Percentiles rank a stretch among this genome's conserved stretches.
Evolutionary conservation across 345 rosid genomes (phyloP).

Genomic region (Dimocarpus longan): DNA sequence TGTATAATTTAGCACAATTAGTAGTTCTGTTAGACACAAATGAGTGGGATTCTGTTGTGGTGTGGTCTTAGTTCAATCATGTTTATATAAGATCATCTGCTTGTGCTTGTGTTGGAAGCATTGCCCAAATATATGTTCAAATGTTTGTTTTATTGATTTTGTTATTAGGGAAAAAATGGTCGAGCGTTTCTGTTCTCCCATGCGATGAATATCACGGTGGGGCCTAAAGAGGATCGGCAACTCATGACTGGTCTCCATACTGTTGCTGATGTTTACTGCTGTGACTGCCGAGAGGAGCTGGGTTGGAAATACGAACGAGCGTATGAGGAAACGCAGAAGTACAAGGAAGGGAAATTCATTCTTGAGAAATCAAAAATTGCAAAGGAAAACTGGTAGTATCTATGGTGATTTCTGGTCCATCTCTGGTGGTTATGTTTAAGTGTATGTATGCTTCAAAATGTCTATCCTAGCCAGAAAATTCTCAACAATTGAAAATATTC

Average conservation of each 20-base stretch:
- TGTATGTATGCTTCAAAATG: slow-evolving; percentile 10
- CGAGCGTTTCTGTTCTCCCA: slow-evolving; percentile 47
- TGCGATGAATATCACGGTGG: slow-evolving; percentile 38
- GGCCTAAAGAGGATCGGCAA: slow-evolving; percentile 44
- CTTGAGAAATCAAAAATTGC: slow-evolving; percentile 43
- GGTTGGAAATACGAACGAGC: slow-evolving; percentile 52
- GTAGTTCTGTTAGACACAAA: not conserved
- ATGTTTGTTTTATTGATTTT: not conserved
- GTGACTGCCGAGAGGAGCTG: slow-evolving; percentile 37
- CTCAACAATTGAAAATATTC: slow-evolving; percentile 8
- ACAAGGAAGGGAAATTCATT: slow-evolving; percentile 49
- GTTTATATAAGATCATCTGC: not conserved
- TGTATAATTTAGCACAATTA: not conserved
- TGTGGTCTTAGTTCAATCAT: not conserved
- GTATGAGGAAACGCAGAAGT: slow-evolving; percentile 43
- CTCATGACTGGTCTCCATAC: slow-evolving; percentile 48
- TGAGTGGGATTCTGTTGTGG: not conserved
- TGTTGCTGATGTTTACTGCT: slow-evolving; percentile 39
- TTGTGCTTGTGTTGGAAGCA: not conserved
- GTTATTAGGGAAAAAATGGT: slow-evolving; percentile 40
- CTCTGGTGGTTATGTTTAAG: slow-evolving; percentile 9
- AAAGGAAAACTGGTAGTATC: slow-evolving; percentile 38
- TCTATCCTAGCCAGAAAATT: not conserved
- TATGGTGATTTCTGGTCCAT: slow-evolving; percentile 11
- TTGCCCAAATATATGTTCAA: slow-evolving; percentile 7